phyloP scores from a whole-genome alignment of 352 stramenopile species.

The Ochromonadaceae sp. region DNA sequence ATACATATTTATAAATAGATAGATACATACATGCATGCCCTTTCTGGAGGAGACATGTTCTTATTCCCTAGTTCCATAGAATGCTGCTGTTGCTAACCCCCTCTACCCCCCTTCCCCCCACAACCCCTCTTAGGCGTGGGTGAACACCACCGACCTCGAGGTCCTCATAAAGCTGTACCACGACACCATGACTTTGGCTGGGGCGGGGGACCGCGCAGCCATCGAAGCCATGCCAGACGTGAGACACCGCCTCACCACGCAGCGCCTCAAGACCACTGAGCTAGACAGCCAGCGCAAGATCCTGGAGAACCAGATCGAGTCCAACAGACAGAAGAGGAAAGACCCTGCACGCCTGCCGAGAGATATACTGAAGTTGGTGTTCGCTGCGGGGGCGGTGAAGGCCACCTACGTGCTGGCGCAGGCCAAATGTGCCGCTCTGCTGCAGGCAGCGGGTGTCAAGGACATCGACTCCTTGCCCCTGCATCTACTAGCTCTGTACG shows the following conservation, averaged over 20 bases:
- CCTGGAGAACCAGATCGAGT: constrained; percentile 11
- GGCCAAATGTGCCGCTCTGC: background rate
- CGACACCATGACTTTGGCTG: background rate
- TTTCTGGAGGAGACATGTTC: no score
- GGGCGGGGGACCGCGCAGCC: background rate
- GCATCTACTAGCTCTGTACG: constrained; percentile 5
- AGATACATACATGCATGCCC: no score
- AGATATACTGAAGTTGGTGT: background rate
- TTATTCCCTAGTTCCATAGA: no score
- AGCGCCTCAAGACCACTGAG: background rate
- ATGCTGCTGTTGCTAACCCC: no score
- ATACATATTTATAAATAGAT: no score
- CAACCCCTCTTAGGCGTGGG: no score
- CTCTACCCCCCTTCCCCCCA: no score
- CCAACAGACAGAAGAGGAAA: background rate
- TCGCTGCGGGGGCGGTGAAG: background rate
- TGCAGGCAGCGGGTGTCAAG: background rate
- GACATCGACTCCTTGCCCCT: background rate
- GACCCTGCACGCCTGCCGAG: background rate
- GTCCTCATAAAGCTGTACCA: background rate
- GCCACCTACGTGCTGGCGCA: background rate
- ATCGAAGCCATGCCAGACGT: background rate
- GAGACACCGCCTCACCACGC: constrained; percentile 1
- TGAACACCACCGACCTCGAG: no score
- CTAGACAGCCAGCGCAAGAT: background rate